These are phyloP conservation scores for Suillus plorans DNA, from an alignment of 768 basidiomycete species.

Conservation along the genomic window DNA sequence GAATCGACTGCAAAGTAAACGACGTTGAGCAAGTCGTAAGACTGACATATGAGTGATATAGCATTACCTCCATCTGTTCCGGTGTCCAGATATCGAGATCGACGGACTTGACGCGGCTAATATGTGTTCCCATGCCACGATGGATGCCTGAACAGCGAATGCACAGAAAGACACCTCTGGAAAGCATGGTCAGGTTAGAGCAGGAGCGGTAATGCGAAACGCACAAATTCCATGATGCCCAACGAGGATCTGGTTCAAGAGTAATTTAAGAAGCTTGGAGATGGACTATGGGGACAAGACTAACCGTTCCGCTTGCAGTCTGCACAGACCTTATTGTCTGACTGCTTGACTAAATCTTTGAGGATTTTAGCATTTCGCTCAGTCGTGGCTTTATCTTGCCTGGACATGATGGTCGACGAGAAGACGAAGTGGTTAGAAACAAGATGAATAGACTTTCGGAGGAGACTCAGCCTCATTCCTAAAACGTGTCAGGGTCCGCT, in stretches of 20 bases:
- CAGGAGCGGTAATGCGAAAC: constrained; percentile 21
- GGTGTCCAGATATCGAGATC: constrained; percentile 98
- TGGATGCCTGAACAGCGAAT: constrained; percentile 98
- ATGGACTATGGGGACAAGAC: constrained; percentile 22
- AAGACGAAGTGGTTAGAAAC: constrained; percentile 5
- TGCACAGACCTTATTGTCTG: constrained; percentile 92
- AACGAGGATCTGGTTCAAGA: constrained; percentile 77
- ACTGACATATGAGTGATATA: background rate
- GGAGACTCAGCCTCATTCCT: constrained; percentile 2
- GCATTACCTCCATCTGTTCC: constrained; percentile 89
- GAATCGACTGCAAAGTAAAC: constrained; percentile 55
- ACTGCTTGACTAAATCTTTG: constrained; percentile 81
- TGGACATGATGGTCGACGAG: constrained; percentile 33
- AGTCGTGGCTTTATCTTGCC: constrained; percentile 83
- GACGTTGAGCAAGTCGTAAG: constrained; percentile 3
- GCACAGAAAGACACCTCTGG: constrained; percentile 89
- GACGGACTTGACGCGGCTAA: constrained; percentile 95
- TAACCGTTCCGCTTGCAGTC: constrained; percentile 96
- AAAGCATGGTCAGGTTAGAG: constrained; percentile 1
- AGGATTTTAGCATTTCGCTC: constrained; percentile 78
- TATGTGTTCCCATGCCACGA: constrained; percentile 97
- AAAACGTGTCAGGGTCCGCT: constrained; percentile 6
- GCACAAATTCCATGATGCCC: constrained; percentile 97
- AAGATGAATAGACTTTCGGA: constrained; percentile 8
- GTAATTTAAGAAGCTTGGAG: background rate